Conservation (phyloP, 352 stramenopile species). For the Detonula confervacea region DNA sequence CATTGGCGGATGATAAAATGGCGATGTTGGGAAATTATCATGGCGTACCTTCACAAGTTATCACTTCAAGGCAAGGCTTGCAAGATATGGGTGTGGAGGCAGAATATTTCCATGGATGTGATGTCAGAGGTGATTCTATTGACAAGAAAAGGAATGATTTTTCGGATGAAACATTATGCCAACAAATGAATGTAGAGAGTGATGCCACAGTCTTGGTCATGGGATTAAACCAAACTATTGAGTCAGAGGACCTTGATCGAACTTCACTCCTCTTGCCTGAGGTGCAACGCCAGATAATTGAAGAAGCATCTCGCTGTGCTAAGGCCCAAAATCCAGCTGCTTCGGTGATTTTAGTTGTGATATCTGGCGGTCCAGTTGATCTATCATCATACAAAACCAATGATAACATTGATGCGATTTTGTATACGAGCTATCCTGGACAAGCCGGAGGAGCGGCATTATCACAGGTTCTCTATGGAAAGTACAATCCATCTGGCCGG, state of each 20-base stretch:
- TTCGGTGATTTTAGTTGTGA: conserved; percentile 33
- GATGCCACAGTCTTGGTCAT: conserved; percentile 90
- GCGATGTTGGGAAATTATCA: conserved; percentile 53
- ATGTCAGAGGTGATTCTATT: not conserved
- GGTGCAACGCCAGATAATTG: conserved; percentile 42
- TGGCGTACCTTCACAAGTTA: conserved; percentile 25
- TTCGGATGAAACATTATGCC: not conserved
- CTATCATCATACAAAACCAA: conserved; percentile 18
- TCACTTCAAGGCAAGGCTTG: conserved; percentile 20
- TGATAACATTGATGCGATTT: conserved; percentile 45
- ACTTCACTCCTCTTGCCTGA: conserved; percentile 47
- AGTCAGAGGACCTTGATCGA: conserved; percentile 56
- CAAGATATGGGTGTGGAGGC: conserved; percentile 5
- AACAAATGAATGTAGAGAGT: not conserved
- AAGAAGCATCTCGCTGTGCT: conserved; percentile 6
- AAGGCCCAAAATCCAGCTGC: conserved; percentile 12
- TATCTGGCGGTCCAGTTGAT: conserved; percentile 32
- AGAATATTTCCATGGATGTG: conserved; percentile 5
- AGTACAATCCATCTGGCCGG: conserved; percentile 60
- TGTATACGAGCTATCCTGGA: conserved; percentile 56
- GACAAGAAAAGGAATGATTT: not conserved
- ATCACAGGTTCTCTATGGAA: conserved; percentile 49
- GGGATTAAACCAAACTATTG: conserved; percentile 87
- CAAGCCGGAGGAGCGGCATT: conserved; percentile 43
- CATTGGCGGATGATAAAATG: conserved; percentile 75